Evolutionary conservation across 31 red algal genomes (phyloP), one percentile per base, ranked within the genome.

Genomic region (Odonthalia washingtoniensis): DNA sequence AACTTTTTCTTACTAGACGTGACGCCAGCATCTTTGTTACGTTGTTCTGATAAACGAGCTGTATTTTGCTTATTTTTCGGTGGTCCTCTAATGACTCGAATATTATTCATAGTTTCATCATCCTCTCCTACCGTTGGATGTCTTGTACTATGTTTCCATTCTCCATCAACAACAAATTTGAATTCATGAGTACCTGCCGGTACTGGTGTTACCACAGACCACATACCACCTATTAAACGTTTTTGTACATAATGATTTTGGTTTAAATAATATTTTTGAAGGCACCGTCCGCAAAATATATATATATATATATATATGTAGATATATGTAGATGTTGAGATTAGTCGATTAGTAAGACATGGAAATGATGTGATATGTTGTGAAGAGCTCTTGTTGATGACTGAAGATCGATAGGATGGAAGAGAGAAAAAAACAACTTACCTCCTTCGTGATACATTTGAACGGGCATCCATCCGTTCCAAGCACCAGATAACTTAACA

Each of bases 401-500:
- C n/a, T n/a, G n/a, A n/a, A n/a, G n/a, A n/a, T n/a, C n/a, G 32
- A 39, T 41, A 42, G 0, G 0, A 9, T 32, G 38, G 17, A 4
- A 39, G 27, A 75, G 14, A n/a, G n/a, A n/a, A n/a, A n/a, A n/a
- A n/a, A n/a, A n/a, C 26, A 27, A 78, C 85, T 37, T 82, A 89
- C 87, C 88, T 84, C 92, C 92, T 81, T 95, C 92, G 37, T 95
- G 92, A 86, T 95, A 95, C 92, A 95, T 95, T 38, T 95, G 89
- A 24, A 96, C 88, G 5, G 95, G 91, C 92, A 94, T 92, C 95
- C 95, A 98, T 3, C 93, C 93, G 65, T 98, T 98, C 95, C 95
- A 98, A 35, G 92, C 89, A 26, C 95, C 95, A 5, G 89, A 89
- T 4, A 98, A 81, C 80, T 94, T 94, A 76, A 95, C 95, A 40